Conservation (phyloP, 2,329 filamentous ascomycete species). For the Trichophyton benhamiae region DNA sequence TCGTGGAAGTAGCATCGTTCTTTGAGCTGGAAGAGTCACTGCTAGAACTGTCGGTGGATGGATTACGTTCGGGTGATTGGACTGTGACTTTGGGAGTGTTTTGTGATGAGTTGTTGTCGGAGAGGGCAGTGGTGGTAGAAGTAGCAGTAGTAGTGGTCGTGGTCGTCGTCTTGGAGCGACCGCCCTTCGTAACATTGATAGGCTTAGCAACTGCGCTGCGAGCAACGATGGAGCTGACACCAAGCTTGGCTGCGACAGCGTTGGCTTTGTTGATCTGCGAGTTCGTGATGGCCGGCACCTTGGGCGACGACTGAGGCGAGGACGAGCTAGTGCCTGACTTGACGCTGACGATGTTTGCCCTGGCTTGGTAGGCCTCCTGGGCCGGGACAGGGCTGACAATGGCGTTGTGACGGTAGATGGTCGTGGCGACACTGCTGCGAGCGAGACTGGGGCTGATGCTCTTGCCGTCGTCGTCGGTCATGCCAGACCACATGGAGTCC, state of each 20-base stretch:
- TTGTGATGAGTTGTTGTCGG: constrained; percentile 14
- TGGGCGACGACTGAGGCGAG: constrained; percentile 46
- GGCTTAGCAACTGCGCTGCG: constrained; percentile 33
- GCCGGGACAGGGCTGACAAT: constrained; percentile 67
- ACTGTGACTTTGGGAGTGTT: not conserved
- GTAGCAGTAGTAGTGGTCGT: not conserved
- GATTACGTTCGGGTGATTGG: not conserved
- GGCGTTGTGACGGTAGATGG: constrained; percentile 84
- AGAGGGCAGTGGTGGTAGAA: constrained; percentile 12
- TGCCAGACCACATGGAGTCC: constrained; percentile 77
- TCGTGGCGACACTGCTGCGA: constrained; percentile 66
- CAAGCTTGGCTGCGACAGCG: constrained; percentile 18
- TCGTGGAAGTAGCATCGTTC: constrained; percentile 20
- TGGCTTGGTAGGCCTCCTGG: constrained; percentile 74
- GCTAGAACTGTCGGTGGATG: not conserved
- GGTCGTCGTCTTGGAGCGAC: not conserved
- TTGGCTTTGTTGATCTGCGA: constrained; percentile 31
- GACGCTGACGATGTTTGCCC: constrained; percentile 87
- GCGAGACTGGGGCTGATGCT: constrained; percentile 39
- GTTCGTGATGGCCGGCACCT: constrained; percentile 57
- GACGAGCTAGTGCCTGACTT: constrained; percentile 54
- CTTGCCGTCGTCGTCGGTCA: constrained; percentile 45
- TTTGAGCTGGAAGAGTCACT: constrained; percentile 19
- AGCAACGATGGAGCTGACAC: constrained; percentile 33
- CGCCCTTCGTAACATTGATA: constrained; percentile 31